Percentiles rank a stretch among this genome's conserved stretches.
phyloP scores from a whole-genome alignment of 495 filamentous ascomycete species.

The Penicillium mononematosum region DNA sequence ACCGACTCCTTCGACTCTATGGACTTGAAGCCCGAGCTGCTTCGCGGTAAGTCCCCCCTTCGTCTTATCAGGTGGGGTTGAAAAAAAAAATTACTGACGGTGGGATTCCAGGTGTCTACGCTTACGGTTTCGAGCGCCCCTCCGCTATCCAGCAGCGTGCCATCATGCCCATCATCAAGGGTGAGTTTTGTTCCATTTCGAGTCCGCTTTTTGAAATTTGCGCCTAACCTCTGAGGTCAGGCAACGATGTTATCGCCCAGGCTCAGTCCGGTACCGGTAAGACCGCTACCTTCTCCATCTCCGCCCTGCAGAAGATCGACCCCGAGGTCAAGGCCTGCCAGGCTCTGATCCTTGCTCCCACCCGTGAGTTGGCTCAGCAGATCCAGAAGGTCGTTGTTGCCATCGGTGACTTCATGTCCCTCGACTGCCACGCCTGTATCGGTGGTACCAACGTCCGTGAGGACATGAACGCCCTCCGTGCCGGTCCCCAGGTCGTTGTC shows the following conservation, averaged over 20 bases:
- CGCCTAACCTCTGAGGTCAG: conserved; percentile 45
- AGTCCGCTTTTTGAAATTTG: conserved; percentile 21
- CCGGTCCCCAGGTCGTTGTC: conserved; percentile 94
- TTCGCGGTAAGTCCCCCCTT: conserved; percentile 72
- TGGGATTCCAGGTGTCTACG: conserved; percentile 77
- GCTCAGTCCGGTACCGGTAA: conserved; percentile 99
- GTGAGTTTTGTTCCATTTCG: conserved; percentile 55
- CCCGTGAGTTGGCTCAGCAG: conserved; percentile 96
- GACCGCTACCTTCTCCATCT: conserved; percentile 98
- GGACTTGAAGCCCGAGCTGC: conserved; percentile 92
- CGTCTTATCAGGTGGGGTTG: conserved; percentile 21
- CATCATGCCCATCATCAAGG: conserved; percentile 99
- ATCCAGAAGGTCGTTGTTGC: conserved; percentile 99
- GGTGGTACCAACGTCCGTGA: conserved; percentile 97
- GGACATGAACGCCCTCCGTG: conserved; percentile 93
- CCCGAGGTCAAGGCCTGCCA: conserved; percentile 90
- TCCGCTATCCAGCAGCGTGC: conserved; percentile 99
- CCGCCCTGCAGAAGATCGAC: conserved; percentile 97
- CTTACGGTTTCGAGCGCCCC: conserved; percentile 98
- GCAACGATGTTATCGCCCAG: conserved; percentile 98
- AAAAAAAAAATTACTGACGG: conserved; percentile 34
- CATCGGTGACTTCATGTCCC: conserved; percentile 98
- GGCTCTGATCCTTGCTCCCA: conserved; percentile 93
- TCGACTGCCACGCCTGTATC: conserved; percentile 99
- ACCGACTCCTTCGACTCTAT: conserved; percentile 98